Evolutionary conservation across 2,329 filamentous ascomycete species (phyloP), one percentile per base, ranked within the genome.

Genomic region (Coleophoma crateriformis): DNA sequence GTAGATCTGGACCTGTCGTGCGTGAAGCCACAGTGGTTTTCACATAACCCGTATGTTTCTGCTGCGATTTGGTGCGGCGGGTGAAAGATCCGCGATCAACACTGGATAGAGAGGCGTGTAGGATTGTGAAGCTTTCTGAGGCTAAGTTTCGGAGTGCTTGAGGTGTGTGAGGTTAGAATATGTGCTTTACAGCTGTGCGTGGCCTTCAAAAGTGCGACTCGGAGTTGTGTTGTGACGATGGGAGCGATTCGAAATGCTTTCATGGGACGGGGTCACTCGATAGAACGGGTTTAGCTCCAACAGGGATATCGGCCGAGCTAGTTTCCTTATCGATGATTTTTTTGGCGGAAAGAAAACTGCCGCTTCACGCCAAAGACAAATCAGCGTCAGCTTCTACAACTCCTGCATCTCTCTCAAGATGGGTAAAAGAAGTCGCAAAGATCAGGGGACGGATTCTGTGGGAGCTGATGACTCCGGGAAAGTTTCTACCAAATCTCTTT

Each of bases 351-450:
- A 48, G 27, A 27, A 19, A 27, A 7, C 27, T 27, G 27, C 27
- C 27, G 48, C 45, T 34, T 41, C 27, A 33, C 33, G 40, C 38
- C 33, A 43, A 15, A 20, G 7, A 13, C n/a, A 15, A 33, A 15
- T 19, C 33, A 49, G 27, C 45, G 11, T 17, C 32, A 22, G 38
- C 15, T 19, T 17, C 40, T 33, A 20, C 47, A 46, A 27, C 46
- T 32, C 11, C 40, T n/a, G 38, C 45, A 37, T 41, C 14, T 47
- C 35, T 17, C 44, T 54, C 42, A 51, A 32, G 50, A 66, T 66
- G 63, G 62, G 58, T 6, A 65, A 64, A 60, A 44, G 55, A 42
- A 61, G 52, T 54, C 58, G 59, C 50, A 58, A 58, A 48, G 54
- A 51, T 33, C 59, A 54, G 40, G 56, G 54, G 33, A 50, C 35